Evolutionary conservation across 768 basidiomycete species (phyloP).

Genomic region (Tylopilus sp.): DNA sequence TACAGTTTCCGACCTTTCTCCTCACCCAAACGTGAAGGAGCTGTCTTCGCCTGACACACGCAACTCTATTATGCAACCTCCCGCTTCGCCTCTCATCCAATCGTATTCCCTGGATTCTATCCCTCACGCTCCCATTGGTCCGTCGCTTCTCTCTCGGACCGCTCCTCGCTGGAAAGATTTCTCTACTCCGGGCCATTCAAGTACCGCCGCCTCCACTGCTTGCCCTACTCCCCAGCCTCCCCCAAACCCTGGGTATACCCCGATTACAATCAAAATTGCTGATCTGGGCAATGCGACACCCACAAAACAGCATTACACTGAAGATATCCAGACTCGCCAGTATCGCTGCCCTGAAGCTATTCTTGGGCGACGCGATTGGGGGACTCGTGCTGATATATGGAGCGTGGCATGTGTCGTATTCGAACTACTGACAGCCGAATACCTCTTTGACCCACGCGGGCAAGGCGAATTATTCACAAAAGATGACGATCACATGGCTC

Average conservation of each 20-base stretch:
- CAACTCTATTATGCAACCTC: conserved; percentile 2
- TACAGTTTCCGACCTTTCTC: conserved; percentile 9
- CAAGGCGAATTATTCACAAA: conserved; percentile 81
- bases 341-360: conserved; percentile 96
- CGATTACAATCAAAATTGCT: conserved; percentile 87
- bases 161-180: conserved; percentile 39
- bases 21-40: conserved; percentile 1
- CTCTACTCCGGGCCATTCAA: conserved; percentile 18
- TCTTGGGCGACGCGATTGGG: conserved; percentile 84
- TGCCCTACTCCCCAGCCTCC: conserved; percentile 24
- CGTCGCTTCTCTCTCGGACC: conserved; percentile 63
- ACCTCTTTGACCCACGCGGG: conserved; percentile 85
- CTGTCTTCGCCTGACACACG: background rate
- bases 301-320: conserved; percentile 85
- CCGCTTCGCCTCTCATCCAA: conserved; percentile 25
- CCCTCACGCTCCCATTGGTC: conserved; percentile 32
- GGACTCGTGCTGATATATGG: conserved; percentile 84
- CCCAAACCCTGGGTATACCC: conserved; percentile 28
- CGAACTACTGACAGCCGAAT: conserved; percentile 88
- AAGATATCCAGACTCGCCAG: conserved; percentile 95
- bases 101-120: conserved; percentile 17
- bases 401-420: conserved; percentile 89
- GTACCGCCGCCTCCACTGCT: conserved; percentile 18
- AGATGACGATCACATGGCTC: conserved; percentile 95
- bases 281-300: conserved; percentile 94